Evolutionary conservation across 2,329 filamentous ascomycete genomes (phyloP).

Genomic region (Aspergillus floridensis): DNA sequence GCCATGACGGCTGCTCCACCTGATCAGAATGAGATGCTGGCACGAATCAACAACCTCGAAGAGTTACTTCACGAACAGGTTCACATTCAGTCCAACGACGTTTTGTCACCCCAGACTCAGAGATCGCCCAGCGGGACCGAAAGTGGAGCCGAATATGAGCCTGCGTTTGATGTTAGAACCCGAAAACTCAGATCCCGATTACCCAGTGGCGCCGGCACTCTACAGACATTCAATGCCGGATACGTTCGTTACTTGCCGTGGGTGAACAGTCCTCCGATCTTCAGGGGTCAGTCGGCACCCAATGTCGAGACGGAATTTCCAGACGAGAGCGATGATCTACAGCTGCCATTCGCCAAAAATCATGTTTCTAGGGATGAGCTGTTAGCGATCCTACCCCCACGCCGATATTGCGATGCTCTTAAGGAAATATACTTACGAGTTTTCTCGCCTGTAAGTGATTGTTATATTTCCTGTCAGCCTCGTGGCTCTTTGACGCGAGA

Average conservation of each 20-base stretch:
- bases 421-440: conserved; percentile 39
- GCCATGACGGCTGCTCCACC: conserved; percentile 20
- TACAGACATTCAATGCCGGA: conserved; percentile 33
- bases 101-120: conserved; percentile 28
- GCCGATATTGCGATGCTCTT: conserved; percentile 35
- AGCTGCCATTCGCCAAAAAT: conserved; percentile 33
- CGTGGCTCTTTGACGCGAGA: neutral
- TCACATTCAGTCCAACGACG: conserved; percentile 18
- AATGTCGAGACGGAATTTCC: conserved; percentile 26
- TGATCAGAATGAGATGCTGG: conserved; percentile 33
- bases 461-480: neutral
- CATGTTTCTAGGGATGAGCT: conserved; percentile 29
- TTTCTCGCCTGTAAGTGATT: conserved; percentile 38
- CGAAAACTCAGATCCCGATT: conserved; percentile 22
- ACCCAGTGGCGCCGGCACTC: conserved; percentile 27
- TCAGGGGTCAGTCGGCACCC: conserved; percentile 26
- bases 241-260: conserved; percentile 38
- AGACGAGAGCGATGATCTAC: conserved; percentile 32
- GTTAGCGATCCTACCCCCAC: conserved; percentile 34
- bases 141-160: conserved; percentile 28
- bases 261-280: conserved; percentile 27
- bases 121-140: conserved; percentile 26
- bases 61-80: conserved; percentile 36
- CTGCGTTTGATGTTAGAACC: conserved; percentile 17
- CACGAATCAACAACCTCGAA: conserved; percentile 37